Evolutionary conservation across 768 basidiomycete genomes (phyloP).

Genomic region (Cyathus striatus): DNA sequence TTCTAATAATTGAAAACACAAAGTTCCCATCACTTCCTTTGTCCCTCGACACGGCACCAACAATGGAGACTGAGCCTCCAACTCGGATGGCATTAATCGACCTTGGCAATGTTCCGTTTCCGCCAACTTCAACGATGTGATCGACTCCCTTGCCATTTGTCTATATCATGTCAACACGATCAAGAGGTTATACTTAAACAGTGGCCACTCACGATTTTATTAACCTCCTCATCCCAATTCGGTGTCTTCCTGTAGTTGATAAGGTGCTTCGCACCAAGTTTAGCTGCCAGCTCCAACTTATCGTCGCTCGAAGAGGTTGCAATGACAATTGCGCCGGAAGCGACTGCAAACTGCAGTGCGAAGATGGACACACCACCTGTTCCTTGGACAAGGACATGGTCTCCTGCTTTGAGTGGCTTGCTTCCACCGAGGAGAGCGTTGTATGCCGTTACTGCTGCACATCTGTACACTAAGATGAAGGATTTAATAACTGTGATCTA

Average conservation of each 20-base stretch:
- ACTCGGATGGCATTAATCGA: no score
- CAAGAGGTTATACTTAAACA: background rate
- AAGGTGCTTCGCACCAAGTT: constrained; percentile 44
- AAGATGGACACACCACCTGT: constrained; percentile 45
- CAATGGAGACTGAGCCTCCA: constrained; percentile 44
- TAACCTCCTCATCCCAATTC: constrained; percentile 52
- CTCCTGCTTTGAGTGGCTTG: no score
- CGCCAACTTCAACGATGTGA: constrained; percentile 34
- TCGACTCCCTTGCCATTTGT: no score
- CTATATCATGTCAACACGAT: no score
- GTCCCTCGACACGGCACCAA: constrained; percentile 46
- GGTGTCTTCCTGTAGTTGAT: constrained; percentile 60
- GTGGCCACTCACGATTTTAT: constrained; percentile 26
- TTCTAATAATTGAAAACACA: constrained; percentile 21
- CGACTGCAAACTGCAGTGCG: constrained; percentile 48
- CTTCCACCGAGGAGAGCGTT: constrained; percentile 54
- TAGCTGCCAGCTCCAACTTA: constrained; percentile 42
- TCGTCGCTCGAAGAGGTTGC: constrained; percentile 55
- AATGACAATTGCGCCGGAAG: no score
- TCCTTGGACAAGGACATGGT: no score
- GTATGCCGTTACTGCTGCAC: constrained; percentile 62
- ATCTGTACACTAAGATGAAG: constrained; percentile 25
- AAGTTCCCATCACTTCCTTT: no score
- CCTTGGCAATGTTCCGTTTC: constrained; percentile 42
- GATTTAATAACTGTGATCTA: constrained; percentile 63